Base-by-base conservation (phyloP, 2,329 filamentous ascomycete species). In the Alternaria angustiovoidea region DNA sequence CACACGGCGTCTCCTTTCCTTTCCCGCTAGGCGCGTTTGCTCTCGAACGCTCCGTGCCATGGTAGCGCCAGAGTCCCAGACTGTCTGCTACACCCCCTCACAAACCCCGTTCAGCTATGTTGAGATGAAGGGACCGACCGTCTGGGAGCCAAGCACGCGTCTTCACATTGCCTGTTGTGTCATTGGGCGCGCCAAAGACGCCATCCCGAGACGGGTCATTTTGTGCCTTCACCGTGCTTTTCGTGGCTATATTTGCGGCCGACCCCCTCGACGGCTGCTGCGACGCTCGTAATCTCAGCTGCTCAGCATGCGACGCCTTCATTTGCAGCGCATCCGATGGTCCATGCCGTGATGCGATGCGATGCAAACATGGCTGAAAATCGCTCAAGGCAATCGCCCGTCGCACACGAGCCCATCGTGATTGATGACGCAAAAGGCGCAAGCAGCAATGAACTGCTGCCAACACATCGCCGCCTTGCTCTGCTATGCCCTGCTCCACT, bases 1-100 rank as follows among this genome's bases (percentile, higher is more conserved):
- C 66, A 68, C 67, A 67, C 67, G 67, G 65, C 64, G 62, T 67
- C 67, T 63, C 69, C 66, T 70, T 59, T 66, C 57, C 28, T 51
- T 49, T 36, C 41, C 9, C 52, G 30, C 42, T 49, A 39, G 51
- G 38, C 57, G 54, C 63, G 61, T 59, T 46, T 60, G 61, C 53
- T 46, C 36, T 54, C 55, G 38, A 54, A 47, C 48, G 56, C 52
- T 61, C 57, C 47, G 59, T 54, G 59, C 57, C 52, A 52, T 62
- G 38, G 47, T 43, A 41, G 66, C 57, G 62, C 67, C 60, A 59
- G 59, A 48, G 46, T 36, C 46, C 12, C 55, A 62, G 65, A 53
- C 56, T 44, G 51, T 49, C 44, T 54, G 39, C 59, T 59, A 41
- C 54, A 49, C 51, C 46, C 42, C 53, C 54, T 36, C 52, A 62